Conservation (phyloP, 306 rosid species). For the Vigna unguiculata region DNA sequence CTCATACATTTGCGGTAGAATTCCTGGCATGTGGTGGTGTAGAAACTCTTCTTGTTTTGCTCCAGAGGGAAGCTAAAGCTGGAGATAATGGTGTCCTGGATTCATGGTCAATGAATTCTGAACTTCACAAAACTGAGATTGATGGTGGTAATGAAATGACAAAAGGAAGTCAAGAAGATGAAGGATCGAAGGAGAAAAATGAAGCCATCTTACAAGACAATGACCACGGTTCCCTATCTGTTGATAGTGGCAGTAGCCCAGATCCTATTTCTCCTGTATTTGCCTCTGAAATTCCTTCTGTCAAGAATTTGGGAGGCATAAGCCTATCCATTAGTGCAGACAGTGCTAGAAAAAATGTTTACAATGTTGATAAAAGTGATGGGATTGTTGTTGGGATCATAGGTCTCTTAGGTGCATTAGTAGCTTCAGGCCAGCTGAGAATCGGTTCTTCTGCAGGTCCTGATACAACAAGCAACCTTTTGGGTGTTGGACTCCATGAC, state of each 20-base stretch:
- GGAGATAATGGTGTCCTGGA: constrained; percentile 69
- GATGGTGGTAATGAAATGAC: constrained; percentile 50
- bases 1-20: constrained; percentile 92
- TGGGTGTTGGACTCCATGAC: constrained; percentile 83
- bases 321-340: constrained; percentile 92
- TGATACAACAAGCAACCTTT: constrained; percentile 69
- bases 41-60: constrained; percentile 95
- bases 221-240: constrained; percentile 56
- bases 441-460: constrained; percentile 63
- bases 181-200: constrained; percentile 50
- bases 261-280: constrained; percentile 58
- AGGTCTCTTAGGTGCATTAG: constrained; percentile 89
- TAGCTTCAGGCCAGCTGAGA: constrained; percentile 88
- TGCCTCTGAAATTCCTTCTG: constrained; percentile 64
- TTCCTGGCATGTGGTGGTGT: constrained; percentile 89
- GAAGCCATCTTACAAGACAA: constrained; percentile 56
- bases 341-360: constrained; percentile 94
- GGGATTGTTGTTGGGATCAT: constrained; percentile 94
- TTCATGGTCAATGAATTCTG: constrained; percentile 47
- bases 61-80: constrained; percentile 90
- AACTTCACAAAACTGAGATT: constrained; percentile 51
- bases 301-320: constrained; percentile 90
- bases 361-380: constrained; percentile 89
- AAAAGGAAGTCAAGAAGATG: constrained; percentile 57
- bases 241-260: constrained; percentile 50